phyloP scores from a whole-genome alignment of 805 yeast species.

The Yarrowia yakushimensis region DNA sequence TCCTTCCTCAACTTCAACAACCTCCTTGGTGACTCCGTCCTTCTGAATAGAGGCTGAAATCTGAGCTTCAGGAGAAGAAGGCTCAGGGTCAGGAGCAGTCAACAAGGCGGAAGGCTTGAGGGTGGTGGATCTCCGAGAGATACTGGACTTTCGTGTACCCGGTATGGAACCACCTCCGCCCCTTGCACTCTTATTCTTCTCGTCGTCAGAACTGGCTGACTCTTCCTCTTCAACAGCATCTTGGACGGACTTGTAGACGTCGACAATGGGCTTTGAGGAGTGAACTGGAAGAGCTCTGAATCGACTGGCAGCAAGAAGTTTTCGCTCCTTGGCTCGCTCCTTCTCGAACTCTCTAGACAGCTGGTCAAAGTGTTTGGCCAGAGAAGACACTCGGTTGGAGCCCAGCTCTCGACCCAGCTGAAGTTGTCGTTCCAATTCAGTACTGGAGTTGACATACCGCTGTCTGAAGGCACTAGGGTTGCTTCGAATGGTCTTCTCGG shows the following conservation, averaged over 20 bases:
- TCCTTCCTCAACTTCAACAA: background rate
- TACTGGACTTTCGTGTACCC: background rate
- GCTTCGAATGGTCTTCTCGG: conserved; percentile 1
- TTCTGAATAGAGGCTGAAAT: background rate
- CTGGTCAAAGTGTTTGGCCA: conserved; percentile 68
- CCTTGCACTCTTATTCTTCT: background rate
- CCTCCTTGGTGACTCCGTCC: conserved; percentile 17
- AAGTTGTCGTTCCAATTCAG: conserved; percentile 33
- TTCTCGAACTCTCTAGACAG: conserved; percentile 80
- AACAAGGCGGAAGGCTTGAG: background rate
- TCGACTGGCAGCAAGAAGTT: conserved; percentile 55
- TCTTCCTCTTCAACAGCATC: conserved; percentile 72
- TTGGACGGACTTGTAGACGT: conserved; percentile 78
- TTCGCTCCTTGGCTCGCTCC: conserved; percentile 77
- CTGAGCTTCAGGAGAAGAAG: conserved; percentile 19
- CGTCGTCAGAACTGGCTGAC: conserved; percentile 15
- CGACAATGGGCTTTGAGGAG: conserved; percentile 81
- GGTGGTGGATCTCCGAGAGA: background rate
- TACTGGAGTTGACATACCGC: conserved; percentile 23
- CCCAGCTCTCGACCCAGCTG: conserved; percentile 21
- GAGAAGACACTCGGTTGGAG: conserved; percentile 36
- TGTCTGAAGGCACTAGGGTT: background rate
- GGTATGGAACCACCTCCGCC: background rate
- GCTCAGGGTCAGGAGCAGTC: conserved; percentile 16
- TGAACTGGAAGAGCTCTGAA: conserved; percentile 68